Evolutionary conservation across 2,329 filamentous ascomycete species (phyloP), one percentile per base, ranked within the genome.

Genomic region (Orbilia blumenaviensis): DNA sequence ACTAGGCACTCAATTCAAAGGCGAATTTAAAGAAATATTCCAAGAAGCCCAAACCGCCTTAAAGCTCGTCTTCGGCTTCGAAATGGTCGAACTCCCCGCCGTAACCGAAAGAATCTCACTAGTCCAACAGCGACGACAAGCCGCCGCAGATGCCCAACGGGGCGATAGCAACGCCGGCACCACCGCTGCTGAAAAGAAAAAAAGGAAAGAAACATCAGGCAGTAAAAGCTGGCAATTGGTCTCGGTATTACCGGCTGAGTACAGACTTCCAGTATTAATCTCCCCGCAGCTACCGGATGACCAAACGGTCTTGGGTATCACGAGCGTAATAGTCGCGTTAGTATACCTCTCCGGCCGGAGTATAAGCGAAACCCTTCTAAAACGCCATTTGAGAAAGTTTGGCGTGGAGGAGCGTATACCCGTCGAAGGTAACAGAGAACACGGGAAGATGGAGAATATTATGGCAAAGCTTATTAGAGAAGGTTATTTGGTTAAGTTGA

Each of bases 51-150:
- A 99, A 82, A 83, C 85, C 34, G 88, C 91, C 78, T 84, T 99
- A 38, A 85, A 86, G 54, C 84, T 84, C 1, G 87, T 90, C 0
- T 98, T 97, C 83, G 95, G 95, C n/a, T 97, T 98, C 93, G 88
- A 94, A 82, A 88, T 99, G 86, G 86, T 89, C 2, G 94, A 97
- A 83, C 85, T 98, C 58, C 93, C 95, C 0, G 85, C 87, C 0
- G 88, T 88, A 16, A 77, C 73, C n/a, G 66, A 71, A 60, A 96
- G 93, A 82, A 87, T 92, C 56, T 93, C 93, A 0, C 83, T 97
- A 34, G 89, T 72, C 36, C 79, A 80, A 34, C 78, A 79, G 41
- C 77, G 80, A 60, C 67, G 77, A 62, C 68, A 50, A 27, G 73
- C 73, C n/a, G 66, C 66, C 64, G 79, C 79, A 14, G 83, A 83